A percentile compares a stretch with the other conserved stretches of the same genome.
Conservation (phyloP, 2,329 filamentous ascomycete species). For the Leptographium wingfieldii region DNA sequence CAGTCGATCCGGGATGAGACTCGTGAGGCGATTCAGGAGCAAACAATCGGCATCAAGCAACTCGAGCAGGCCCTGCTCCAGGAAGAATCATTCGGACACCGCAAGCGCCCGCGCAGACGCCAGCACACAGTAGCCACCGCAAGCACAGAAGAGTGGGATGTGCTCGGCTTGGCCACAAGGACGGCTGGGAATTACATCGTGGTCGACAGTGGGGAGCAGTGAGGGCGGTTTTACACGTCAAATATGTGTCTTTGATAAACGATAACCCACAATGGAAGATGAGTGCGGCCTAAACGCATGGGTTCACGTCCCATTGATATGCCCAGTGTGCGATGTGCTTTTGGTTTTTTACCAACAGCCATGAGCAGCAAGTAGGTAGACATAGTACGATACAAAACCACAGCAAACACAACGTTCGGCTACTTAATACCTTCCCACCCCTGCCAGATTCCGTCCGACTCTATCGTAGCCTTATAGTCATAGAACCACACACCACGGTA, state of each 20-base stretch:
- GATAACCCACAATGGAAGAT: background rate
- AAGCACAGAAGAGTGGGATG: constrained; percentile 55
- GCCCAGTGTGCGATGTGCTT: too few species aligned
- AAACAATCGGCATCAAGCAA: constrained; percentile 45
- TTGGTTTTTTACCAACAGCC: too few species aligned
- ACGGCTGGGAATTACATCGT: constrained; percentile 65
- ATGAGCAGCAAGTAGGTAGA: too few species aligned
- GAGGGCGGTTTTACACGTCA: background rate
- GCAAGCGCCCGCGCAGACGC: constrained; percentile 28
- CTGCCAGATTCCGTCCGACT: too few species aligned
- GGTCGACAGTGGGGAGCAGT: constrained; percentile 31
- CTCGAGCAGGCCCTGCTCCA: constrained; percentile 41
- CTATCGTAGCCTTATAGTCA: too few species aligned
- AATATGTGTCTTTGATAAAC: too few species aligned
- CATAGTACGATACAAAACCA: too few species aligned
- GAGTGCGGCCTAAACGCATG: too few species aligned
- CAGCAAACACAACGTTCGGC: too few species aligned
- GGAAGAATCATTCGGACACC: constrained; percentile 50
- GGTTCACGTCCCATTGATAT: too few species aligned
- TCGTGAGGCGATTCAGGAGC: constrained; percentile 35
- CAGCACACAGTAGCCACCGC: constrained; percentile 21
- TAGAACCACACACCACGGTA: too few species aligned
- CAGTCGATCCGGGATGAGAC: constrained; percentile 75
- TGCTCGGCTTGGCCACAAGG: constrained; percentile 50
- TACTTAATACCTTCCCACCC: too few species aligned